Evolutionary conservation across 2,329 filamentous ascomycete genomes (phyloP).

Genomic region (Claviceps pazoutovae): DNA sequence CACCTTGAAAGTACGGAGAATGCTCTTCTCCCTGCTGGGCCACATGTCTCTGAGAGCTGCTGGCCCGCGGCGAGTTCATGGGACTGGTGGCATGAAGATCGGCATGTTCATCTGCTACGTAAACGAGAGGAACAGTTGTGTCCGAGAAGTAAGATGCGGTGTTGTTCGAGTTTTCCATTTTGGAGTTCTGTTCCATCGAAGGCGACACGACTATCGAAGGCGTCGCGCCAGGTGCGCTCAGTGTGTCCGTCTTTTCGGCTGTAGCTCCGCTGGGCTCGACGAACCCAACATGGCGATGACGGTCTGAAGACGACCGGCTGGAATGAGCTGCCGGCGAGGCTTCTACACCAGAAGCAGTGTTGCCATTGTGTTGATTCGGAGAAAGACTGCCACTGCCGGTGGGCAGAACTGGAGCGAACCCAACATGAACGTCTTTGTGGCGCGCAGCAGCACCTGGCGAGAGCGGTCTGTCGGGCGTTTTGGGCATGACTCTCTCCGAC

Average conservation of each 20-base stretch:
- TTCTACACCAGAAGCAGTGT: not conserved
- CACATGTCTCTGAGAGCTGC: not conserved
- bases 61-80: slow-evolving; percentile 1
- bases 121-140: slow-evolving; percentile 5
- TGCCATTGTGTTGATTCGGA: not conserved
- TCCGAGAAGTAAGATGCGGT: not conserved
- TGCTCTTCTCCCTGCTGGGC: not conserved
- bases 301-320: not conserved
- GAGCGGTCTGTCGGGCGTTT: slow-evolving; percentile 6
- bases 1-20: slow-evolving; percentile 3
- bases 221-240: not conserved
- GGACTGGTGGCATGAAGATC: slow-evolving; percentile 2
- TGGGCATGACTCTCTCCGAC: slow-evolving; percentile 1
- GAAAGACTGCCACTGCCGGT: not conserved
- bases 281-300: slow-evolving; percentile 42
- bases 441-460: slow-evolving; percentile 11
- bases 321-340: slow-evolving; percentile 10
- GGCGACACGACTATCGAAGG: slow-evolving; percentile 1
- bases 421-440: slow-evolving; percentile 18
- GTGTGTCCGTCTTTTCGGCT: slow-evolving; percentile 3
- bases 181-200: not conserved
- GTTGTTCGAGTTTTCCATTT: not conserved
- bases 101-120: slow-evolving; percentile 2
- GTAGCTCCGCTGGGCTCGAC: slow-evolving; percentile 15
- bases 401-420: slow-evolving; percentile 13